Evolutionary conservation across 2,329 filamentous ascomycete genomes (phyloP), one percentile per base, ranked within the genome.

Genomic region (Colletotrichum sp.): DNA sequence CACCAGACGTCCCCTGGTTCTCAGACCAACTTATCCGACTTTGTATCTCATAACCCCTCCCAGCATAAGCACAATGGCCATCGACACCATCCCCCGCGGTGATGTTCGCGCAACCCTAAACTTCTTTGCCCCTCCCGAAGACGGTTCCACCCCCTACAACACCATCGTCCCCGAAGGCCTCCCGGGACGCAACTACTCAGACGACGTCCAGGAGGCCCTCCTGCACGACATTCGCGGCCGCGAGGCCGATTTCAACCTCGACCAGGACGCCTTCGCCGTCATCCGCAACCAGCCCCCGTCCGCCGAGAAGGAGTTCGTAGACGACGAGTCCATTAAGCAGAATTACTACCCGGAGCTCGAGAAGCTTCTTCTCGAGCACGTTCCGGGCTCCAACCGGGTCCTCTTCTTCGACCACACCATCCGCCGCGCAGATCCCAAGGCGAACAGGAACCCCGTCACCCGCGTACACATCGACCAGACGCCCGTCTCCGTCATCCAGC

Each of bases 381-480:
- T 98, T 18, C 92, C 93, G 0, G 94, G 93, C 69, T 89, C 91
- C 30, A 89, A 90, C 72, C 89, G 89, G 6, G 87, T 98, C 34
- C 87, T 95, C 79, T 86, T 98, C 82, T 98, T 98, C 85, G 95
- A 98, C 87, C 95, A 98, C 86, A 98, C 95, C 9, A 92, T 98
- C 83, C 93, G 96, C n/a, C 91, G 94, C 57, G 87, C 91, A 13
- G 82, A 84, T 3, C 89, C 92, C 0, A 84, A 87, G 69, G 90
- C 94, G 0, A 83, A 84, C n/a, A 91, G 95, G 64, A 87, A 86
- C 2, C 95, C 96, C 3, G 95, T 98, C 0, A 91, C 88, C 14
- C 85, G 90, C 55, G 94, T 94, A 0, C 96, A 98, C 84, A 94
- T 98, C 77, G 96, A 98, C 83, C 96, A 98, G 85, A 97, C 95